These are phyloP conservation scores for Trametes sp. DNA, from an alignment of 1,284 basidiomycete species.

Conservation along the genomic window DNA sequence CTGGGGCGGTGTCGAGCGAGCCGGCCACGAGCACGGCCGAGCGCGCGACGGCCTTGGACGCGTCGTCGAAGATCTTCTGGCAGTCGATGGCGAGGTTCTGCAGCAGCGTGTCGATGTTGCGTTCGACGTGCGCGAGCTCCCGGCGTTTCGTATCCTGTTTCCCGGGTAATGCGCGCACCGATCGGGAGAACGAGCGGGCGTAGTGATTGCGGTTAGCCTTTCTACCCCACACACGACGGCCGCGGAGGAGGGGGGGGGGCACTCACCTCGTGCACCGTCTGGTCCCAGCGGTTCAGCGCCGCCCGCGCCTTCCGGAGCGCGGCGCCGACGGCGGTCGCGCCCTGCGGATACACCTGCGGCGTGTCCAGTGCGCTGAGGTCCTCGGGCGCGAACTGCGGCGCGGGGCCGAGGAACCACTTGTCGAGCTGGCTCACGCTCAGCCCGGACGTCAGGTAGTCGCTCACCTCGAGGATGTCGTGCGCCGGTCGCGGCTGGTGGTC, in stretches of 20 bases:
- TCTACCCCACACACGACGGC: background rate
- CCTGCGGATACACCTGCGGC: too few relatives aligned
- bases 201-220: conserved; percentile 9
- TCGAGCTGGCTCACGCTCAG: conserved; percentile 74
- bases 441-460: conserved; percentile 78
- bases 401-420: conserved; percentile 76
- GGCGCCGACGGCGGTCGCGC: conserved; percentile 26
- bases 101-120: conserved; percentile 73
- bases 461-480: conserved; percentile 82
- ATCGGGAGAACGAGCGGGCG: too few relatives aligned
- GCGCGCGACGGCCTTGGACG: conserved; percentile 68
- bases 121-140: conserved; percentile 65
- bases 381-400: conserved; percentile 61
- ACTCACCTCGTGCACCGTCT: conserved; percentile 29
- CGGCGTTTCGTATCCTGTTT: conserved; percentile 56
- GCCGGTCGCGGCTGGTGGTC: conserved; percentile 59
- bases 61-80: conserved; percentile 66
- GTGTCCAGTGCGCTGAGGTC: conserved; percentile 65
- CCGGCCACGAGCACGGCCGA: conserved; percentile 53
- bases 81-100: conserved; percentile 68
- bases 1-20: conserved; percentile 15
- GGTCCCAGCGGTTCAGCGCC: conserved; percentile 28
- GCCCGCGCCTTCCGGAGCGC: conserved; percentile 21
- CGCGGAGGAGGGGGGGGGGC: background rate
- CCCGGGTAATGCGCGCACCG: background rate